Conservation (phyloP, 129 eudicot species). For the Heracleum sosnowskyi region DNA sequence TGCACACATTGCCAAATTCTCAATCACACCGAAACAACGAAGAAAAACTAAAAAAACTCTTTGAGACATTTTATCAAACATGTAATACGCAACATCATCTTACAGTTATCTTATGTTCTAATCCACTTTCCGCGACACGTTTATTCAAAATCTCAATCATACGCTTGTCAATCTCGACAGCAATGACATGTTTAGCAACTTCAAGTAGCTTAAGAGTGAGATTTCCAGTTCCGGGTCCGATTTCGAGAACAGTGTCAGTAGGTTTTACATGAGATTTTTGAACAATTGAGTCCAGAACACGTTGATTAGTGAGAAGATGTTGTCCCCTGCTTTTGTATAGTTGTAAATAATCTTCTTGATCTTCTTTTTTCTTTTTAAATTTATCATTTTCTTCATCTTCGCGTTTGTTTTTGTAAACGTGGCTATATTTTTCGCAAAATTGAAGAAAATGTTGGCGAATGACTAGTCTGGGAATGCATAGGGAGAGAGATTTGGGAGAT, state of each 20-base stretch:
- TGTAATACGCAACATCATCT: constrained; percentile 16
- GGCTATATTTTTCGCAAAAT: constrained; percentile 26
- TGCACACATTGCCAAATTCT: constrained; percentile 17
- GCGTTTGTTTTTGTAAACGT: constrained; percentile 21
- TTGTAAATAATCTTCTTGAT: constrained; percentile 36
- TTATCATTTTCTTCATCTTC: constrained; percentile 19
- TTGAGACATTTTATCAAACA: constrained; percentile 50
- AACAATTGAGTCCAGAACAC: constrained; percentile 72
- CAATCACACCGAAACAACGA: background rate
- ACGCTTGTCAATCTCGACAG: constrained; percentile 71
- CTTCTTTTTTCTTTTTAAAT: constrained; percentile 25
- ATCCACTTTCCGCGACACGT: constrained; percentile 50
- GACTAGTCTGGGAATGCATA: constrained; percentile 7
- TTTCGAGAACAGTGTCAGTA: constrained; percentile 76
- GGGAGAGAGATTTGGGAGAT: constrained; percentile 25
- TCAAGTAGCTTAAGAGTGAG: constrained; percentile 80
- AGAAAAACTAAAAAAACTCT: background rate
- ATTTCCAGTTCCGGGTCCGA: constrained; percentile 98
- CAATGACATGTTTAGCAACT: constrained; percentile 58
- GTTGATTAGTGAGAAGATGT: constrained; percentile 65
- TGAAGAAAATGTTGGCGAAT: constrained; percentile 16
- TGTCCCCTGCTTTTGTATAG: constrained; percentile 82
- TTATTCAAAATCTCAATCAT: constrained; percentile 61
- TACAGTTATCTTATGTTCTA: constrained; percentile 50
- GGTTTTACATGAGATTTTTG: constrained; percentile 44